Base-by-base conservation (phyloP, 768 basidiomycete species). In the Neoboletus brunneissimus region DNA sequence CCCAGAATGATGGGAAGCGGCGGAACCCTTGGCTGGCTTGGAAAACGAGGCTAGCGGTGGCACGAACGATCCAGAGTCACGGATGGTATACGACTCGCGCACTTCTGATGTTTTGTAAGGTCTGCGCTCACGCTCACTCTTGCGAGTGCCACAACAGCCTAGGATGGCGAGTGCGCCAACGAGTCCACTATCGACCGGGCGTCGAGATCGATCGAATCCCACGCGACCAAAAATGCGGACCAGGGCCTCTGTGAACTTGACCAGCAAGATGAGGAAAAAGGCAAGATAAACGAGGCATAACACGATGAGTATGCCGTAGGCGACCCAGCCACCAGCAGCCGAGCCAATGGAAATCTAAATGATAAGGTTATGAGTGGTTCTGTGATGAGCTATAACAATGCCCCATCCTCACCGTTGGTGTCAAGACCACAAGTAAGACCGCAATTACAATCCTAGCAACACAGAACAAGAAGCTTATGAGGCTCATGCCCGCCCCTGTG, bases 401-500 rank as follows among this genome's bases (percentile, higher is more conserved):
- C 16, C 43, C 11, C 34, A 43, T 23, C 69, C 91, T 72, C 71
- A 98, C 96, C 58, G 88, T 83, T 27, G 94, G 91, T 16, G 89
- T 88, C 48, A 99, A 74, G 60, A 98, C 91, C 63, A 99, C 89
- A 45, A 98, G 77, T 34, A 99, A 73, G 15, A 98, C 94, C 3
- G 91, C 89, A 23, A 94, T 82, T 27, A 94, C 86, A 64, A 97
- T 95, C 61, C 96, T 80, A 22, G 90, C 86, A 5, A 96, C 90
- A 56, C 92, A 94, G 64, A 96, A 88, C 65, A 97, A 76, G 77
- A 98, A 98, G 69, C 91, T 94, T 56, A 96, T 87, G 35, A 94
- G 79, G 15, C 95, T 96, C 97, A 98, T 98, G 58, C 93, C 91
- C 2, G 96, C 94, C 1, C 96, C 94, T 51, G 89, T 89, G 31